A percentile compares a stretch with the other conserved stretches of the same genome.
phyloP scores from a whole-genome alignment of 2,329 filamentous ascomycete genomes.

The Aspergillus sp. region DNA sequence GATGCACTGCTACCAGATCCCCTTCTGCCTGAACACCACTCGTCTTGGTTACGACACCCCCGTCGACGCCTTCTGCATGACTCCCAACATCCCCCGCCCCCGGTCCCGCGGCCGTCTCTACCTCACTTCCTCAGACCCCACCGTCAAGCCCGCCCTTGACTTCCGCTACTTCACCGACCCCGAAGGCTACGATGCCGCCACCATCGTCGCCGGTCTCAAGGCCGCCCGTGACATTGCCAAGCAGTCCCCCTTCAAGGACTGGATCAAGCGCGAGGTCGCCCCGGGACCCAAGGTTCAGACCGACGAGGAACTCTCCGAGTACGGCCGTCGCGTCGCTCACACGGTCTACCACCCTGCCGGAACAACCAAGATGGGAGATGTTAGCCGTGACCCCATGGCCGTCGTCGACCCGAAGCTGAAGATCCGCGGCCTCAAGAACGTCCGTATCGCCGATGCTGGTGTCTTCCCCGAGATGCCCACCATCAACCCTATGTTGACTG shows the following conservation, averaged over 20 bases:
- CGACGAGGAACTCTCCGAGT: slow-evolving; percentile 80
- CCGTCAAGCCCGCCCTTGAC: slow-evolving; percentile 79
- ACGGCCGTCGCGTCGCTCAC: slow-evolving; percentile 79
- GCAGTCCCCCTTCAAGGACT: slow-evolving; percentile 76
- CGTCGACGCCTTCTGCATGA: slow-evolving; percentile 88
- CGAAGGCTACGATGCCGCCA: slow-evolving; percentile 82
- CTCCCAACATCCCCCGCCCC: slow-evolving; percentile 84
- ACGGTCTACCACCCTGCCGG: slow-evolving; percentile 90
- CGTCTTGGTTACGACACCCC: slow-evolving; percentile 75
- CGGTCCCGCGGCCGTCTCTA: slow-evolving; percentile 77
- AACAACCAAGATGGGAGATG: slow-evolving; percentile 87
- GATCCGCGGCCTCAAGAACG: slow-evolving; percentile 71
- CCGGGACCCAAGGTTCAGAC: slow-evolving; percentile 74
- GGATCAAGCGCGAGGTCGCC: slow-evolving; percentile 81
- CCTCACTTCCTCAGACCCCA: slow-evolving; percentile 75
- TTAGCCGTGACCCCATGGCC: slow-evolving; percentile 68
- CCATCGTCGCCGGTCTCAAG: slow-evolving; percentile 75
- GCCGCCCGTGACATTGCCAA: slow-evolving; percentile 77
- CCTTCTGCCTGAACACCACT: slow-evolving; percentile 83
- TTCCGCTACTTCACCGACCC: slow-evolving; percentile 90
- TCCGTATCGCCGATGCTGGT: slow-evolving; percentile 84
- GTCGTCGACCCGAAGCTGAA: slow-evolving; percentile 79
- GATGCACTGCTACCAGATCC: slow-evolving; percentile 98
- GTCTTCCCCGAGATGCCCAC: slow-evolving; percentile 86
- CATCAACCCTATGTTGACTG: slow-evolving; percentile 90